Evolutionary conservation across 192 early-diverging fungal genomes (phyloP).

Genomic region (Backusella australiensis): DNA sequence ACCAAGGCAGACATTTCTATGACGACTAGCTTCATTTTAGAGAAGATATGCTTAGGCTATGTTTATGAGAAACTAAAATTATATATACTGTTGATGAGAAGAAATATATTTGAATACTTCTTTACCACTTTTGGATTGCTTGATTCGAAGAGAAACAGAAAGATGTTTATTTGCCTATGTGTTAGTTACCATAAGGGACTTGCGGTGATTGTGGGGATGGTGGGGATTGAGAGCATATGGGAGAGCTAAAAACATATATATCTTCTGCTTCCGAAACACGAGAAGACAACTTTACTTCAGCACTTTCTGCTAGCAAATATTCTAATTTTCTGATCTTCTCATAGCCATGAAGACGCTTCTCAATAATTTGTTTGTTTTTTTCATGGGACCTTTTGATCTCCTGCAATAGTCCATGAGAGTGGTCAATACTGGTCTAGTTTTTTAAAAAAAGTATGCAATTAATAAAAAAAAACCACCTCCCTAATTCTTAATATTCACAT

Average conservation of each 20-base stretch:
- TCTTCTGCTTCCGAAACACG: conserved; percentile 6
- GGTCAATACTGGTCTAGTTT: background rate
- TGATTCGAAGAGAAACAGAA: background rate
- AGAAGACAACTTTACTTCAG: background rate
- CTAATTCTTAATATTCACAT: no score
- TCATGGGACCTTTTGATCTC: background rate
- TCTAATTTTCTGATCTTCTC: background rate
- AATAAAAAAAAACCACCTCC: no score
- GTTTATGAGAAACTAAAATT: no score
- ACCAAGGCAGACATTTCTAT: no score
- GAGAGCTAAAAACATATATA: background rate
- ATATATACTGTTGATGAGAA: background rate
- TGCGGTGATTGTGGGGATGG: no score
- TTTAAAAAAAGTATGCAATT: no score
- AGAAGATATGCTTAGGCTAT: no score
- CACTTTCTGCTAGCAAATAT: background rate
- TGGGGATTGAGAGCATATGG: background rate
- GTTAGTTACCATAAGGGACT: background rate
- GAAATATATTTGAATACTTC: background rate
- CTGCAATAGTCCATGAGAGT: conserved; percentile 9
- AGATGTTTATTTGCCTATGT: background rate
- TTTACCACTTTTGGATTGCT: conserved; percentile 4
- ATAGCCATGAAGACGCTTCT: background rate
- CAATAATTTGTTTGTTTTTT: background rate
- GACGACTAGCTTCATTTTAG: no score